Conservation (phyloP, 179 eudicot species). For the Drosera spatulata region DNA sequence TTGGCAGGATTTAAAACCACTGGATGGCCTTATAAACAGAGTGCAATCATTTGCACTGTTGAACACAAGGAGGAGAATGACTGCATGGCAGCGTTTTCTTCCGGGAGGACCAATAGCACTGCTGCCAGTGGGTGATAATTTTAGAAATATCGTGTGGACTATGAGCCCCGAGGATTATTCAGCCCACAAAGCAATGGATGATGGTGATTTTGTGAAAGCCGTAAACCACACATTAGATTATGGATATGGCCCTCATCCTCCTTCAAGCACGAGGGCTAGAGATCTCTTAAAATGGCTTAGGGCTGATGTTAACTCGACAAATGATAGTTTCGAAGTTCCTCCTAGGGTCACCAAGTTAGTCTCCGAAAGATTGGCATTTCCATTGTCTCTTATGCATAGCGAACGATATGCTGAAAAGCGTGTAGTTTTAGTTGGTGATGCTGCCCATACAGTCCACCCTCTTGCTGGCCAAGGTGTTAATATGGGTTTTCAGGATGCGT, state of each 20-base stretch:
- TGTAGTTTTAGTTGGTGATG: slow-evolving; percentile 84
- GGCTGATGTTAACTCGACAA: slow-evolving; percentile 34
- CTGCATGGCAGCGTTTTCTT: slow-evolving; percentile 95
- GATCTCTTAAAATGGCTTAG: slow-evolving; percentile 42
- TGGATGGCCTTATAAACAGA: slow-evolving; percentile 84
- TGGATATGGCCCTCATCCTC: slow-evolving; percentile 88
- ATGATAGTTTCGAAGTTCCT: slow-evolving; percentile 85
- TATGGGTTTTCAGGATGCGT: slow-evolving; percentile 91
- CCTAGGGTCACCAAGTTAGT: slow-evolving; percentile 66
- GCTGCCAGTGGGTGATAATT: slow-evolving; percentile 80
- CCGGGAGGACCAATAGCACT: slow-evolving; percentile 97
- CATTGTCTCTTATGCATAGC: slow-evolving; percentile 77
- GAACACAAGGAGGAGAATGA: slow-evolving; percentile 48
- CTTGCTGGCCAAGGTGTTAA: slow-evolving; percentile 99
- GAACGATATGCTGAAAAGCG: slow-evolving; percentile 54
- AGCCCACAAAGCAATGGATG: slow-evolving; percentile 47
- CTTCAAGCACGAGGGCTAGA: slow-evolving; percentile 35
- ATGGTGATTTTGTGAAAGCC: slow-evolving; percentile 60
- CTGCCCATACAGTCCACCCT: slow-evolving; percentile 99
- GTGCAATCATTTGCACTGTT: slow-evolving; percentile 90
- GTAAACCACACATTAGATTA: slow-evolving; percentile 68
- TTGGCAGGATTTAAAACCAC: slow-evolving; percentile 66
- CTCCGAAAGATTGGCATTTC: slow-evolving; percentile 85
- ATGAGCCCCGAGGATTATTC: slow-evolving; percentile 76
- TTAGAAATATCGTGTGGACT: slow-evolving; percentile 97